A percentile compares a stretch with the other conserved stretches of the same genome.
Evolutionary conservation across 768 basidiomycete species (phyloP).

Genomic region (Termitomyces sp.): DNA sequence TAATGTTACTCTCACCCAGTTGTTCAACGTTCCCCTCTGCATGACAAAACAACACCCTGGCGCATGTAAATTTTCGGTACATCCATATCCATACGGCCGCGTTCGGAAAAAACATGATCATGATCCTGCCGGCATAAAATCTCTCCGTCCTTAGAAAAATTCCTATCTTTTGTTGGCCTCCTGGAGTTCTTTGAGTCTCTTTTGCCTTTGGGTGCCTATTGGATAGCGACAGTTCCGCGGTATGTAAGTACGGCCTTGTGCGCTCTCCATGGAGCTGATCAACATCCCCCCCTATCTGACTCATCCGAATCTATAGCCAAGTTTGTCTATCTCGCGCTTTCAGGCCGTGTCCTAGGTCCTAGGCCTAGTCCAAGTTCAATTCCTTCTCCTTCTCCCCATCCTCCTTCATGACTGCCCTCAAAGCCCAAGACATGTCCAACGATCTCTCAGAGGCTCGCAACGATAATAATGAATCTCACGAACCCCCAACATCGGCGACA

Average conservation of each 20-base stretch:
- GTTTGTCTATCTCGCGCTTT: background rate
- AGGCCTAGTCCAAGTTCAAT: no score
- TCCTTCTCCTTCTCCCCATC: background rate
- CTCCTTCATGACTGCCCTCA: background rate
- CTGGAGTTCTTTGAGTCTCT: background rate
- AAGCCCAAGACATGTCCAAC: background rate
- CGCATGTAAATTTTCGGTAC: background rate
- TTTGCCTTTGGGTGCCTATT: background rate
- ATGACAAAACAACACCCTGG: background rate
- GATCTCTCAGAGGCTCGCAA: background rate
- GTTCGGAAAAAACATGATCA: background rate
- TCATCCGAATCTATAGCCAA: background rate
- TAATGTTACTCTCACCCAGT: background rate
- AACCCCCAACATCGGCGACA: background rate
- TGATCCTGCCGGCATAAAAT: background rate
- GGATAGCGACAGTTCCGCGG: background rate
- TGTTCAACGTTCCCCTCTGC: background rate
- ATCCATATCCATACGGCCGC: background rate
- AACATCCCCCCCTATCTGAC: background rate
- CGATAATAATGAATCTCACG: slow-evolving; percentile 4
- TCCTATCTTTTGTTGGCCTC: background rate
- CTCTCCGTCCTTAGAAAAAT: background rate
- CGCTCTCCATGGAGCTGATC: no score
- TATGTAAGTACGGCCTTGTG: background rate
- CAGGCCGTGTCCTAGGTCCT: background rate